Base-by-base conservation (phyloP, 768 basidiomycete genomes). In the Tricholomella constricta region DNA sequence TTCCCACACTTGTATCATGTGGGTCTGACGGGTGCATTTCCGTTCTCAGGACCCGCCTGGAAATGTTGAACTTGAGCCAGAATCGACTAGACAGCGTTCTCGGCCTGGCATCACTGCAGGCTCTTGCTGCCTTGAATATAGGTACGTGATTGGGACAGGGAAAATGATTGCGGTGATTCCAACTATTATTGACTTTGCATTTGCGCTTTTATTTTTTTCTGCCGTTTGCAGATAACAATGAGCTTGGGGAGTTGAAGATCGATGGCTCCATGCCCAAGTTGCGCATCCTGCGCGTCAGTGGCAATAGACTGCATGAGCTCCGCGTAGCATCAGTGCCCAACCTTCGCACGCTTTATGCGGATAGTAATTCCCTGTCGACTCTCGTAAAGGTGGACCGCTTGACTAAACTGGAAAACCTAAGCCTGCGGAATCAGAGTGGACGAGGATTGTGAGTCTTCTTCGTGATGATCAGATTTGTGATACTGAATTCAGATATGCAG, bases 321-420 rank as follows among this genome's bases (percentile, higher is more conserved):
- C 78, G 92, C 63, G 79, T 80, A 59, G 78, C 77, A 29, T 70
- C 76, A 31, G 82, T 90, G 65, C 74, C 82, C 2, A 86, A 84
- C 68, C 72, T 98, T 62, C 84, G 94, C 59, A 96, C 91, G 65
- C 81, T 99, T 12, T 98, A 97, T 69, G 84, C 90, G 69, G 97
- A 99, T 76, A 86, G 87, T 69, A 96, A 97, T 66, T 68, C 69
- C 35, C 75, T 91, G 27, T 71, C 67, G 27, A 64, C 72, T 42
- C 66, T 89, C 45, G 68, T 62, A 41, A 82, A 81, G 67, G 64
- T 82, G 63, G 78, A 81, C 55, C 76, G 81, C 14, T 72, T 91
- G 61, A 72, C 68, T 45, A 89, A 83, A 70, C 74, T 99, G 64
- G 94, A 98, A 71, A 93, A 93, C 63, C 77, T 99, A 46, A 94